Evolutionary conservation across 306 rosid genomes (phyloP).

Genomic region (Vigna angularis): DNA sequence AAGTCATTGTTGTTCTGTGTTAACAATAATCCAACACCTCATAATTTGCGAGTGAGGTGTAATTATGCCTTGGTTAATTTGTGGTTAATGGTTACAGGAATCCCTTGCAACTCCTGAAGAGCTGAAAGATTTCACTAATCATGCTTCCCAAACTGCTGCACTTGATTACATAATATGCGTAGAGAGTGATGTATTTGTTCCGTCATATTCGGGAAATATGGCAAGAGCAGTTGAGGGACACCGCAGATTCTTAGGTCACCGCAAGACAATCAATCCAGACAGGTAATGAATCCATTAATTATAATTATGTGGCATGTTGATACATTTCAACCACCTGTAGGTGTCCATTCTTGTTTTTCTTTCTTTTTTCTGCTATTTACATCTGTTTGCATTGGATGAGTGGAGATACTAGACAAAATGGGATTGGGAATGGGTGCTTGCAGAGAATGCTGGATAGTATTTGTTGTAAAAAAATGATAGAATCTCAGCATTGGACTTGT

Average conservation of each 20-base stretch:
- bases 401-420: not conserved
- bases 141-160: conserved; percentile 93
- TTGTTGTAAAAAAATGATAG: not conserved
- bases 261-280: conserved; percentile 86
- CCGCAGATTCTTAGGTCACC: conserved; percentile 89
- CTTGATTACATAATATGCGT: conserved; percentile 88
- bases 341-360: conserved; percentile 11
- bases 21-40: conserved; percentile 40
- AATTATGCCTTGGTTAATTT: conserved; percentile 34
- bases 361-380: not conserved
- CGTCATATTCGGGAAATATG: conserved; percentile 94
- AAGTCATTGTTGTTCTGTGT: conserved; percentile 15
- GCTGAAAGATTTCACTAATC: conserved; percentile 73
- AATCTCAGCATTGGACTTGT: conserved; percentile 2
- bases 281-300: conserved; percentile 55
- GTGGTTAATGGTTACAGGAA: conserved; percentile 72
- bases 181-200: conserved; percentile 89
- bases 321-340: conserved; percentile 23
- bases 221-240: conserved; percentile 98
- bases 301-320: conserved; percentile 6
- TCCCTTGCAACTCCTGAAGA: conserved; percentile 79
- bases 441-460: not conserved
- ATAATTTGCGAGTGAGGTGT: conserved; percentile 41
- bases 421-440: not conserved
- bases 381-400: not conserved